Evolutionary conservation across 352 stramenopile species (phyloP).

Genomic region (Phytophthora quininea): DNA sequence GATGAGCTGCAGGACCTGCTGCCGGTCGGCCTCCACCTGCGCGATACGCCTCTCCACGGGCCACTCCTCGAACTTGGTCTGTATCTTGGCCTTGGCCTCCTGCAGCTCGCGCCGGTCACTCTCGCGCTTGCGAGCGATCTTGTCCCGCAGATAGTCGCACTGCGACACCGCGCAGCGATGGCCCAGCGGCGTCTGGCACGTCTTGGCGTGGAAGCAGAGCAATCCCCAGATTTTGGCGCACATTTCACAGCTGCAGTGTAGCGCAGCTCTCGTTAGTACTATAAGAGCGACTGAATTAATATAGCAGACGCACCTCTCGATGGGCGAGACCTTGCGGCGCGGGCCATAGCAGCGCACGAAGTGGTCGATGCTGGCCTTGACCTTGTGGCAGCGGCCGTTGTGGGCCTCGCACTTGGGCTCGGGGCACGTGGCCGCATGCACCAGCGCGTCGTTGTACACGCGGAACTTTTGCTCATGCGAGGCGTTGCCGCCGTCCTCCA

Average conservation of each 20-base stretch:
- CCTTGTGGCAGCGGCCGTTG: constrained; percentile 83
- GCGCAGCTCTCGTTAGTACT: too few relatives aligned
- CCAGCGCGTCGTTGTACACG: constrained; percentile 84
- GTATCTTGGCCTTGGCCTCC: constrained; percentile 53
- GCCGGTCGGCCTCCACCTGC: constrained; percentile 77
- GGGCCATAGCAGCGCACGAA: constrained; percentile 87
- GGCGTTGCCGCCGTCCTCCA: constrained; percentile 38
- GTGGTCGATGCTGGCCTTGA: constrained; percentile 89
- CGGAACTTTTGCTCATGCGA: constrained; percentile 85
- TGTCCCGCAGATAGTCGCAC: constrained; percentile 87
- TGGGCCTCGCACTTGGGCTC: constrained; percentile 63
- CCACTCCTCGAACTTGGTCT: constrained; percentile 68
- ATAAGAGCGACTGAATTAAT: too few relatives aligned
- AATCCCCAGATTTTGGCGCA: constrained; percentile 88
- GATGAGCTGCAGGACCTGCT: constrained; percentile 81
- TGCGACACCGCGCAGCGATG: constrained; percentile 80
- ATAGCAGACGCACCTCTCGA: constrained; percentile 66
- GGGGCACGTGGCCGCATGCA: constrained; percentile 69
- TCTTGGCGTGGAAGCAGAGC: constrained; percentile 88
- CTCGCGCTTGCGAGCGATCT: constrained; percentile 81
- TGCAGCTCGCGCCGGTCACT: constrained; percentile 63
- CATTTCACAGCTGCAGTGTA: constrained; percentile 61
- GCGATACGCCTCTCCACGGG: constrained; percentile 81
- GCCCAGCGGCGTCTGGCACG: constrained; percentile 55
- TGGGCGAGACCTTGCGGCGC: constrained; percentile 66